A percentile compares a stretch with the other conserved stretches of the same genome.
Evolutionary conservation across 169 alveolate genomes (phyloP).

Genomic region (Miamiensis avidus): DNA sequence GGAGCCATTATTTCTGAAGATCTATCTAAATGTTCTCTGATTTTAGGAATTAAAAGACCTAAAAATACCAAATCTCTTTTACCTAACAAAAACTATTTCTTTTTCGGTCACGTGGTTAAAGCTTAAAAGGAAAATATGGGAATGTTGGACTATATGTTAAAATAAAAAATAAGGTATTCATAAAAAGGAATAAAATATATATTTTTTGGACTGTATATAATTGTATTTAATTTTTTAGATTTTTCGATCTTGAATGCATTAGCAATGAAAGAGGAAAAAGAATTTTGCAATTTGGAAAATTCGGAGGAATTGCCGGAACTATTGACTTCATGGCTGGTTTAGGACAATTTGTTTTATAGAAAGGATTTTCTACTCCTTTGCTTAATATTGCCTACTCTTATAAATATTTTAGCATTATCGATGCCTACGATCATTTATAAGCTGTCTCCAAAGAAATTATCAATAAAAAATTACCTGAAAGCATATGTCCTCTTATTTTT

Average conservation of each 20-base stretch:
- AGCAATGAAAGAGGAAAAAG: conserved; percentile 45
- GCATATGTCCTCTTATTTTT: conserved; percentile 62
- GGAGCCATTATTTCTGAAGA: conserved; percentile 73
- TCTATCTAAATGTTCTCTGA: conserved; percentile 56
- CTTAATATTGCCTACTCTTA: conserved; percentile 61
- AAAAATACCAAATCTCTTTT: conserved; percentile 45
- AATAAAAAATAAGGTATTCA: conserved; percentile 44
- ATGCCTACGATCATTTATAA: conserved; percentile 45
- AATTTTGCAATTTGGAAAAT: conserved; percentile 72
- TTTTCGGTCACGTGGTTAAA: conserved; percentile 72
- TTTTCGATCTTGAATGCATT: conserved; percentile 74
- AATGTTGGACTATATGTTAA: conserved; percentile 58
- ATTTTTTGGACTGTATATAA: no score
- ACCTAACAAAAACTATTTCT: conserved; percentile 63
- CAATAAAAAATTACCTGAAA: conserved; percentile 58
- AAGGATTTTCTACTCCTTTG: conserved; percentile 61
- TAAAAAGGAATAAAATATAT: no score
- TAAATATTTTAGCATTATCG: conserved; percentile 53
- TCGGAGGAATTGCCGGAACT: conserved; percentile 80
- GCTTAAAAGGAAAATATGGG: conserved; percentile 72
- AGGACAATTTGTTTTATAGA: conserved; percentile 65
- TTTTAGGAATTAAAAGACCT: conserved; percentile 75
- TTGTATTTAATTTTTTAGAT: conserved; percentile 30
- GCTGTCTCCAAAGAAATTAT: conserved; percentile 50
- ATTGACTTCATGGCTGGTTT: conserved; percentile 71